Conservation (phyloP, 1,284 basidiomycete species). For the Naganishia liquefaciens region DNA sequence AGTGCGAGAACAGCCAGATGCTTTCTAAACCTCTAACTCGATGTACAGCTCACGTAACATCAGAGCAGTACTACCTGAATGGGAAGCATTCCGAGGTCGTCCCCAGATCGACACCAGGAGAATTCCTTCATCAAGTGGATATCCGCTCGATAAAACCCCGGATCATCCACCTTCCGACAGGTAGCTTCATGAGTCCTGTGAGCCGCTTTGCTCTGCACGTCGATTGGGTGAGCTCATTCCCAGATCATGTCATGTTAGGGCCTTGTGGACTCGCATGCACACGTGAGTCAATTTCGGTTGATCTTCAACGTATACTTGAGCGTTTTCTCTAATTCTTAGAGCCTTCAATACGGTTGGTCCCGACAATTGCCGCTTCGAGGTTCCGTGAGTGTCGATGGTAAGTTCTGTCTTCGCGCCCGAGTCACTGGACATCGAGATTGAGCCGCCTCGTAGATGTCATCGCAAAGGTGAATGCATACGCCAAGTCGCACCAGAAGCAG, state of each 20-base stretch:
- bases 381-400: constrained; percentile 43
- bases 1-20: neutral
- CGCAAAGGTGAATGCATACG: constrained; percentile 64
- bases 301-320: neutral
- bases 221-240: neutral
- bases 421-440: neutral
- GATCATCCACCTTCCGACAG: constrained; percentile 44
- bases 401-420: neutral
- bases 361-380: constrained; percentile 65
- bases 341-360: constrained; percentile 53
- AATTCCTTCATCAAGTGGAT: neutral
- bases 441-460: constrained; percentile 61
- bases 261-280: constrained; percentile 71
- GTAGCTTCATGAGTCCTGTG: constrained; percentile 48
- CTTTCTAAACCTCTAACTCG: neutral
- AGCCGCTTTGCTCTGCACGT: constrained; percentile 10
- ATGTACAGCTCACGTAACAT: neutral
- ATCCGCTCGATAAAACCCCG: constrained; percentile 30
- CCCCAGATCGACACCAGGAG: neutral
- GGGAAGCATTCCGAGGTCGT: neutral
- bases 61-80: neutral
- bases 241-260: constrained; percentile 33
- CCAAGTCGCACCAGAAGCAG: constrained; percentile 62
- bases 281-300: constrained; percentile 56
- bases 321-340: constrained; percentile 29